These are phyloP conservation scores for Saccharomycopsis sp. DNA, from an alignment of 805 yeast species.

Conservation along the genomic window DNA sequence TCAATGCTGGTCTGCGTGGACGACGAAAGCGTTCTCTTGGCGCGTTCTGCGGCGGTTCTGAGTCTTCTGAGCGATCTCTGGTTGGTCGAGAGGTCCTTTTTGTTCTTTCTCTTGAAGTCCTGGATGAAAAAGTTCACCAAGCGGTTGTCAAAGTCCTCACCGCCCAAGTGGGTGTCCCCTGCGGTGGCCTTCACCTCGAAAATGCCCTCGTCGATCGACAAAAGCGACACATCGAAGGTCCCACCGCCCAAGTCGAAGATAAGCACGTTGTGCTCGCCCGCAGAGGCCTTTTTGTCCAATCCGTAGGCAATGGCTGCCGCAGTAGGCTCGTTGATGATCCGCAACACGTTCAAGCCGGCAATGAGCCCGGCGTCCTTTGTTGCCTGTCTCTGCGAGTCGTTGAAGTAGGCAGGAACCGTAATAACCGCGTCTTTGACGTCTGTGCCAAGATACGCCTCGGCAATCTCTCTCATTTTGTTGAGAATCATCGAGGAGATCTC, in stretches of 20 bases:
- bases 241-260: slow-evolving; percentile 98
- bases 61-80: slow-evolving; percentile 98
- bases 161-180: slow-evolving; percentile 86
- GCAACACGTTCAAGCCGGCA: slow-evolving; percentile 77
- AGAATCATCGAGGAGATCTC: slow-evolving; percentile 92
- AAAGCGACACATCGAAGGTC: slow-evolving; percentile 94
- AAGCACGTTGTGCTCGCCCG: slow-evolving; percentile 76
- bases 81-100: slow-evolving; percentile 86
- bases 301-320: slow-evolving; percentile 98
- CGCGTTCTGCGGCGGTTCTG: slow-evolving; percentile 98
- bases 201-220: slow-evolving; percentile 92
- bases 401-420: slow-evolving; percentile 85
- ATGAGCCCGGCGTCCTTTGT: slow-evolving; percentile 86
- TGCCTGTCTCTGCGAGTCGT: slow-evolving; percentile 86
- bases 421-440: slow-evolving; percentile 78
- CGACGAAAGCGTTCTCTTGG: slow-evolving; percentile 96
- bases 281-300: slow-evolving; percentile 70
- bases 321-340: slow-evolving; percentile 87
- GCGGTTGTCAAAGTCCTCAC: slow-evolving; percentile 98
- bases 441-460: slow-evolving; percentile 77
- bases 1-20: slow-evolving; percentile 95
- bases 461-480: slow-evolving; percentile 79
- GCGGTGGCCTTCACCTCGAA: slow-evolving; percentile 94
- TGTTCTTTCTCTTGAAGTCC: slow-evolving; percentile 97
- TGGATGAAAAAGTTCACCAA: slow-evolving; percentile 87